A percentile compares a stretch with the other conserved stretches of the same genome.
phyloP scores from a whole-genome alignment of 441 rosid species.

The Lepidium campestre region DNA sequence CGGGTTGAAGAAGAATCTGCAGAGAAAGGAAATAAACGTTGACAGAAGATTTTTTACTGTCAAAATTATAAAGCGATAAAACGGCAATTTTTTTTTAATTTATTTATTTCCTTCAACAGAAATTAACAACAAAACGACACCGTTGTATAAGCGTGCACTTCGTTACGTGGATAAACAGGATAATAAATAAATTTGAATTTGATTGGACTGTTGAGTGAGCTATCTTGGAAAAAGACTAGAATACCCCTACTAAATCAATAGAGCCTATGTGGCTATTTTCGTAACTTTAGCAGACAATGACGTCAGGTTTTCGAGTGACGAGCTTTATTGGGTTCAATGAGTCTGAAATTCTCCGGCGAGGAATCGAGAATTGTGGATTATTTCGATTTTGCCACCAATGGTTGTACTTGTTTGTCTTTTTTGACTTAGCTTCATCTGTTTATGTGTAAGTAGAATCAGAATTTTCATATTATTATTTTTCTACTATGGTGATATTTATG shows the following conservation, averaged over 20 bases:
- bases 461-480: too few species aligned
- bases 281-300: background rate
- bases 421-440: too few species aligned
- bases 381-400: slow-evolving; percentile 51
- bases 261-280: slow-evolving; percentile 17
- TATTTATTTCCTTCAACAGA: background rate
- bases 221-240: slow-evolving; percentile 27
- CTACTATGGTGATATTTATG: too few species aligned
- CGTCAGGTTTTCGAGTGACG: slow-evolving; percentile 24
- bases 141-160: slow-evolving; percentile 27
- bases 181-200: slow-evolving; percentile 32
- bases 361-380: background rate
- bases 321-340: slow-evolving; percentile 30
- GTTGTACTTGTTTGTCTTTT: slow-evolving; percentile 42
- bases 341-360: slow-evolving; percentile 63
- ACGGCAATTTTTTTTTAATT: background rate
- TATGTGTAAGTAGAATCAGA: too few species aligned
- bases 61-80: slow-evolving; percentile 22
- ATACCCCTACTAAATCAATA: background rate
- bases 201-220: background rate
- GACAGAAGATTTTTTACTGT: background rate
- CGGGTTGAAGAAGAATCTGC: slow-evolving; percentile 2
- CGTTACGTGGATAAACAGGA: slow-evolving; percentile 13
- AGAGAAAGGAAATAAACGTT: slow-evolving; percentile 31
- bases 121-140: slow-evolving; percentile 21